Evolutionary conservation across 2,329 filamentous ascomycete species (phyloP).

Genomic region (Escovopsis weberi): DNA sequence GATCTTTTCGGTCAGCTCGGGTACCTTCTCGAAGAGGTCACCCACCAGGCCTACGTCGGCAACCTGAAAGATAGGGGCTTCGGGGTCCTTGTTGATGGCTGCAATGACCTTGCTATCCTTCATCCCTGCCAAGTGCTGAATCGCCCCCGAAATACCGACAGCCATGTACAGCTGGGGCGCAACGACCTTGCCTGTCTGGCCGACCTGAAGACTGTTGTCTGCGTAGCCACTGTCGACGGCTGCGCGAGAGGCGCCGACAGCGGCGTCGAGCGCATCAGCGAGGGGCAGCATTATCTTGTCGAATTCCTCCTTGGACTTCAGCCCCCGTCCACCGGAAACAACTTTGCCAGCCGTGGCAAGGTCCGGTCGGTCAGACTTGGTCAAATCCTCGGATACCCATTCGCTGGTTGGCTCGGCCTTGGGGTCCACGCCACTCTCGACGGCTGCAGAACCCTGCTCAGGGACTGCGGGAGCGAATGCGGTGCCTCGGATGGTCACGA

Average conservation of each 20-base stretch:
- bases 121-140: slow-evolving; percentile 97
- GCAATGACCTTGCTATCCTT: slow-evolving; percentile 99
- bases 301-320: slow-evolving; percentile 98
- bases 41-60: slow-evolving; percentile 92
- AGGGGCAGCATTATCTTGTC: slow-evolving; percentile 84
- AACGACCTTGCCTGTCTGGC: slow-evolving; percentile 97
- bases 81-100: slow-evolving; percentile 93
- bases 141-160: slow-evolving; percentile 90
- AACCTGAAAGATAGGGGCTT: slow-evolving; percentile 96
- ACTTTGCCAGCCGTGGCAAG: slow-evolving; percentile 79
- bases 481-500: slow-evolving; percentile 86
- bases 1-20: slow-evolving; percentile 90
- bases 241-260: slow-evolving; percentile 85
- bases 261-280: slow-evolving; percentile 85
- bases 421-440: slow-evolving; percentile 75
- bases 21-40: slow-evolving; percentile 89
- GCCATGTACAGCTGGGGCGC: slow-evolving; percentile 91
- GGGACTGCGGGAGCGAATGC: slow-evolving; percentile 66
- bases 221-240: slow-evolving; percentile 96
- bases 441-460: slow-evolving; percentile 56
- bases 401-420: slow-evolving; percentile 60
- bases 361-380: slow-evolving; percentile 88
- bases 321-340: slow-evolving; percentile 81
- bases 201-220: slow-evolving; percentile 95
- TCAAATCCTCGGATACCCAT: slow-evolving; percentile 88